A percentile compares a stretch with the other conserved stretches of the same genome.
Evolutionary conservation across 139 green algal genomes (phyloP).

Genomic region (Asterochloris sp.): DNA sequence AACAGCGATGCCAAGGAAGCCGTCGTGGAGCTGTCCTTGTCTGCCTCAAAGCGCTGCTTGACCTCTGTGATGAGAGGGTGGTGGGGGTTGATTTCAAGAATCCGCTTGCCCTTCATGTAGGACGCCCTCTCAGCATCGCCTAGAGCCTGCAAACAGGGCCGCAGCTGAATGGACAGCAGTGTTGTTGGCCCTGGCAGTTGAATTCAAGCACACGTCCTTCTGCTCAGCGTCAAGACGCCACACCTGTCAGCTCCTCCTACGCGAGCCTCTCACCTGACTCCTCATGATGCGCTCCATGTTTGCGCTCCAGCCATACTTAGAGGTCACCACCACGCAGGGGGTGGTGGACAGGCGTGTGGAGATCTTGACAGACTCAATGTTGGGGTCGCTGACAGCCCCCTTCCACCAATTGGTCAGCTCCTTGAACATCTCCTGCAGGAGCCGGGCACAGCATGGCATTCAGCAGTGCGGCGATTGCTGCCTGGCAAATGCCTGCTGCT

Average conservation of each 20-base stretch:
- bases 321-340: conserved; percentile 89
- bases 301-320: conserved; percentile 93
- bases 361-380: conserved; percentile 72
- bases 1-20: conserved; percentile 69
- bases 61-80: conserved; percentile 90
- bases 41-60: conserved; percentile 46
- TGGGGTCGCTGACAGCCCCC: conserved; percentile 53
- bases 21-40: conserved; percentile 1
- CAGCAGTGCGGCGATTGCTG: neutral
- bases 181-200: no score
- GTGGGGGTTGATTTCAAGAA: conserved; percentile 95
- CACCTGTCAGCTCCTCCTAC: no score
- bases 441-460: no score
- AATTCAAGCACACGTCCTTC: no score
- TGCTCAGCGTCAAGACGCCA: no score
- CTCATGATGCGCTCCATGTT: conserved; percentile 99
- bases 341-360: conserved; percentile 77
- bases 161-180: neutral
- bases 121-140: conserved; percentile 30
- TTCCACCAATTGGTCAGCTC: conserved; percentile 94
- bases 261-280: conserved; percentile 38
- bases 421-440: conserved; percentile 84
- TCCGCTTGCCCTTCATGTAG: conserved; percentile 36
- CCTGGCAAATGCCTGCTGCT: neutral
- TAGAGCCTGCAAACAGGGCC: conserved; percentile 42